phyloP scores from a whole-genome alignment of 2,329 filamentous ascomycete species.

The Aureobasidium uvarum region DNA sequence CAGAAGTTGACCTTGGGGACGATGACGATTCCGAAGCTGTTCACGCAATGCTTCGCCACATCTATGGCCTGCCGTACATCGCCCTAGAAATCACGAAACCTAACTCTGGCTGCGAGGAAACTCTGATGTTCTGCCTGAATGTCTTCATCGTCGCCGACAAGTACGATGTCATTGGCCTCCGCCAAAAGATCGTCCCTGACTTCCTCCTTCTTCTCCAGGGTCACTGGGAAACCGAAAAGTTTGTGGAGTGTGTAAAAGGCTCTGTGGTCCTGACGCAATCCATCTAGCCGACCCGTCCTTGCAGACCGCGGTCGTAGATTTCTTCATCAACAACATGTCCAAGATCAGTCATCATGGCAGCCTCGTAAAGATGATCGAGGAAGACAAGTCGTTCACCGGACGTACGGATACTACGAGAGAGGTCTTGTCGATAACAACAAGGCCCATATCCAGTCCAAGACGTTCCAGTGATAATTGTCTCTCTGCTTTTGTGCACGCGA shows the following conservation, averaged over 20 bases:
- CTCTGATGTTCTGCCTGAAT: not conserved
- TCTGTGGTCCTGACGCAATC: not conserved
- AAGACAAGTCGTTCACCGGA: not conserved
- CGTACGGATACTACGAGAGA: too few species aligned
- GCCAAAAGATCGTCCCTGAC: slow-evolving; percentile 2
- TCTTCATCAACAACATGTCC: not conserved
- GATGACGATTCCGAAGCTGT: not conserved
- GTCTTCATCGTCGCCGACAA: slow-evolving; percentile 30
- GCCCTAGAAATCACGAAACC: not conserved
- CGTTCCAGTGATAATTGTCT: too few species aligned
- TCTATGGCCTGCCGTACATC: not conserved
- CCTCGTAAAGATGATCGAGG: not conserved
- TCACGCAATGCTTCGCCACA: not conserved
- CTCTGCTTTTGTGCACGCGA: too few species aligned
- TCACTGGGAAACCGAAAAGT: not conserved
- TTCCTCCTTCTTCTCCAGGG: not conserved
- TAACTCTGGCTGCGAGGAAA: not conserved
- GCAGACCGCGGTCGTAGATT: not conserved
- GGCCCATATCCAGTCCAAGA: too few species aligned
- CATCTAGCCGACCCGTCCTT: not conserved
- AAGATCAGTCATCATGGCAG: not conserved
- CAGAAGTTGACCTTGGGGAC: not conserved
- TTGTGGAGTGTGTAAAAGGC: not conserved
- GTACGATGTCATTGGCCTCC: slow-evolving; percentile 27
- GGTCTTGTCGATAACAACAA: too few species aligned